Evolutionary conservation across 2,329 filamentous ascomycete species (phyloP), one percentile per base, ranked within the genome.

Genomic region (Coniochaeta ligniaria): DNA sequence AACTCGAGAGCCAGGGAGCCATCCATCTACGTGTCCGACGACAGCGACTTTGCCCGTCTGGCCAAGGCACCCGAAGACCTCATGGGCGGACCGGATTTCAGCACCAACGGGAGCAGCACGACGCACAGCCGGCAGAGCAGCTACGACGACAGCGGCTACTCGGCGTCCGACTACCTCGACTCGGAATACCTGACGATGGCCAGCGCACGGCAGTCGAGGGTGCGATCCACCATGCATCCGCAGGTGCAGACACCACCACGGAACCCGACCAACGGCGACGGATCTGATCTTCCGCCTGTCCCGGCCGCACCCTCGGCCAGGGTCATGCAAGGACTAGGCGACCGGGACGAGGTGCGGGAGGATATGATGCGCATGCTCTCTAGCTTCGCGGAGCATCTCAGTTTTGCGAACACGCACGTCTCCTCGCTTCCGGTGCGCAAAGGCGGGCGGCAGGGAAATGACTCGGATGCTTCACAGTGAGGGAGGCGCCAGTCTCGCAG

Each of bases 21-120:
- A 0, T 84, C 82, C 3, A 84, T 86, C 55, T 87, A 86, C 66
- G 80, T 86, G 11, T 82, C 82, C 1, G 84, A 86, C 63, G 83
- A 85, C 62, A 83, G 80, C 8, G 77, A 81, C 28, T 81, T 78
- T 62, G 75, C 79, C 3, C 69, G 69, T n/a, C 63, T 76, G 8
- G 67, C 65, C 41, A 65, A 64, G 55, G 63, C 64, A 50, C 56
- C 61, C 20, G 66, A 66, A 9, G 64, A 67, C 20, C 17, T 63
- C 16, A 71, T 68, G 22, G 70, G 72, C 12, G 67, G 38, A 70
- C 61, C 55, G 4, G 58, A 61, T 6, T 36, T 60, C 59, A 60
- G 33, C 45, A 60, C 59, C 63, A 61, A 60, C 54, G 61, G 35
- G 56, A 65, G 33, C 58, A 65, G 33, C 58, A 62, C 63, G 4